Base-by-base conservation (phyloP, 257 asterid genomes). In the Solanum pinnatisectum region DNA sequence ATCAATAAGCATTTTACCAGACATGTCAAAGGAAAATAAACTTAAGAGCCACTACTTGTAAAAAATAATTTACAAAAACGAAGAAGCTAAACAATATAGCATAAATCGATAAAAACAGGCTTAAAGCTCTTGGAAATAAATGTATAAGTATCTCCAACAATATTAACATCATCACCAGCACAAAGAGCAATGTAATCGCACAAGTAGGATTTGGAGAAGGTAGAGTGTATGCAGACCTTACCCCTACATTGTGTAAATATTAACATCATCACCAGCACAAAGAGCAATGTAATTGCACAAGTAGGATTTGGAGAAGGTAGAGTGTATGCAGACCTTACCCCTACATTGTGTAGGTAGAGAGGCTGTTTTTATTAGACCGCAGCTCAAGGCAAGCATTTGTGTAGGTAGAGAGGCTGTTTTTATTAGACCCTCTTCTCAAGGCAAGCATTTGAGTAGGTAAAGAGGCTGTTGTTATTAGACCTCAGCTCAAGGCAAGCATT, bases 1-100 rank as follows among this genome's bases (percentile, higher is more conserved):
- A 98, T 52, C 96, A 98, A 95, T 97, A 85, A 95, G 98, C 99
- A 96, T 97, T 91, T 96, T 96, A 44, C 98, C 98, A 40, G 60
- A 40, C n/a, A 77, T 40, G 60, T 1, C 84, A 40, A 77, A 76
- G 59, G 83, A 76, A 76, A 23, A 23, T 39, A 40, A 74, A 76
- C 8, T n/a, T 76, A 39, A 23, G 83, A 76, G 33, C 83, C 83
- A 76, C 33, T 37, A 37, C 83, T 37, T 22, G 8, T 37, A 76
- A 1, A 8, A 39, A 23, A 76, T 11, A 76, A 12, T 76, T 37
- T 10, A 76, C 30, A 3, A 37, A 39, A 76, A 71, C 18, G 14
- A 76, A 23, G 27, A 76, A 23, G 20, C 33, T 23, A 76, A 23
- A 23, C 27, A 72, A 35, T 72, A 18, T 20, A 35, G 81, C 81